Evolutionary conservation across 2,329 filamentous ascomycete species (phyloP).

Genomic region (Amesomyces nigricolor): DNA sequence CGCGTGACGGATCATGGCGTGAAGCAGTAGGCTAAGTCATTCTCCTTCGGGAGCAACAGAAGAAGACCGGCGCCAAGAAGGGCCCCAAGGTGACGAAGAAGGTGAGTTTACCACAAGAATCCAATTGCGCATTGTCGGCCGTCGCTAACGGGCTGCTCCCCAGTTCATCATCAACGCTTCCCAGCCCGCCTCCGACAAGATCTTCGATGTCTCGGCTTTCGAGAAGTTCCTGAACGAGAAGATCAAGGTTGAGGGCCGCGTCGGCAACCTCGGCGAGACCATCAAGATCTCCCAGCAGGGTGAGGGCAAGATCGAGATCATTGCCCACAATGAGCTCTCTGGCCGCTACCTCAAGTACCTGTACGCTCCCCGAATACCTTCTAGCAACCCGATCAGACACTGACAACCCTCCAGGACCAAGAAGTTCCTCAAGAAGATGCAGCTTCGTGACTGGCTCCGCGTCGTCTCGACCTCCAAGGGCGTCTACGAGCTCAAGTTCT

Average conservation of each 20-base stretch:
- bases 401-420: slow-evolving; percentile 65
- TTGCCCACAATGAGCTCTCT: slow-evolving; percentile 95
- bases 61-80: slow-evolving; percentile 61
- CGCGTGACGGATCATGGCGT: slow-evolving; percentile 43
- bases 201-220: slow-evolving; percentile 98
- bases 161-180: slow-evolving; percentile 99
- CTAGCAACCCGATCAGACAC: slow-evolving; percentile 10
- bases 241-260: slow-evolving; percentile 99
- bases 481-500: slow-evolving; percentile 99
- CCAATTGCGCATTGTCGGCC: not conserved
- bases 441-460: slow-evolving; percentile 99
- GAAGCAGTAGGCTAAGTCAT: slow-evolving; percentile 95
- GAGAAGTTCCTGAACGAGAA: slow-evolving; percentile 99
- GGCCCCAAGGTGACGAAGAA: slow-evolving; percentile 75
- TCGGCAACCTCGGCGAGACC: slow-evolving; percentile 93
- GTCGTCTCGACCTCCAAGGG: slow-evolving; percentile 97
- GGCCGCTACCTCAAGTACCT: slow-evolving; percentile 99
- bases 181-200: slow-evolving; percentile 98
- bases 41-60: slow-evolving; percentile 47
- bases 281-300: slow-evolving; percentile 85
- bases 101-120: slow-evolving; percentile 42
- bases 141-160: slow-evolving; percentile 15
- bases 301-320: slow-evolving; percentile 97
- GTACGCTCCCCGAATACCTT: slow-evolving; percentile 46
- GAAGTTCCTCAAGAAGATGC: slow-evolving; percentile 99